These are phyloP conservation scores for Arctostaphylos glauca DNA, from an alignment of 148 eudicot species.

Conservation along the genomic window DNA sequence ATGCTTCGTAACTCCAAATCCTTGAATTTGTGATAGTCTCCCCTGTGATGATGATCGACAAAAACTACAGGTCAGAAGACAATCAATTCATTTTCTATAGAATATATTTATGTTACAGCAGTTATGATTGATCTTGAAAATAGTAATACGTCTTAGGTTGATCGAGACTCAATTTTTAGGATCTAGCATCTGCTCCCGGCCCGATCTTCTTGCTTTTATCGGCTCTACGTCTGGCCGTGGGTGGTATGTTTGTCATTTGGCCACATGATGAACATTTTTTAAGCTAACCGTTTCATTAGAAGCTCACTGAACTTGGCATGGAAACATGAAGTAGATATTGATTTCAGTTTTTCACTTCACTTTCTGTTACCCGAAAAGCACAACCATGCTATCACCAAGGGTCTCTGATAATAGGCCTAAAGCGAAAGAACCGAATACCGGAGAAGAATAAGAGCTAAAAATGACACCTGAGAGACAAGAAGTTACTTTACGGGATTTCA, in stretches of 20 bases:
- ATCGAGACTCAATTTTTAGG: neutral
- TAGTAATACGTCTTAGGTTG: neutral
- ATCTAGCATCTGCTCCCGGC: too few species aligned
- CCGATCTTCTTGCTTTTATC: too few species aligned
- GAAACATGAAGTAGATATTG: neutral
- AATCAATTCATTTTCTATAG: neutral
- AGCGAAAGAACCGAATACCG: too few species aligned
- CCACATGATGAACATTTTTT: neutral
- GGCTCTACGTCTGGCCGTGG: too few species aligned
- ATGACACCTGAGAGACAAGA: too few species aligned
- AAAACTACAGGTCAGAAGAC: conserved; percentile 61
- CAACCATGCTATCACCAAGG: too few species aligned
- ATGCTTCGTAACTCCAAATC: too few species aligned
- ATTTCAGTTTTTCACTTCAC: neutral
- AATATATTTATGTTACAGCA: neutral
- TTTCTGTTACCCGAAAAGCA: neutral
- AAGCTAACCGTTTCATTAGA: neutral
- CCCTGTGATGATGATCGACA: conserved; percentile 31
- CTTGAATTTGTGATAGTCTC: neutral
- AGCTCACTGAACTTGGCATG: neutral
- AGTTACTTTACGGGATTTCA: too few species aligned
- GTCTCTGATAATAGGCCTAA: too few species aligned
- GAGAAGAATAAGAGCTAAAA: too few species aligned
- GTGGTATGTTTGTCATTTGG: too few species aligned
- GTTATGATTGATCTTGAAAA: neutral